Evolutionary conservation across 1,284 basidiomycete genomes (phyloP).

Genomic region (Gastroboletus turbinatus): DNA sequence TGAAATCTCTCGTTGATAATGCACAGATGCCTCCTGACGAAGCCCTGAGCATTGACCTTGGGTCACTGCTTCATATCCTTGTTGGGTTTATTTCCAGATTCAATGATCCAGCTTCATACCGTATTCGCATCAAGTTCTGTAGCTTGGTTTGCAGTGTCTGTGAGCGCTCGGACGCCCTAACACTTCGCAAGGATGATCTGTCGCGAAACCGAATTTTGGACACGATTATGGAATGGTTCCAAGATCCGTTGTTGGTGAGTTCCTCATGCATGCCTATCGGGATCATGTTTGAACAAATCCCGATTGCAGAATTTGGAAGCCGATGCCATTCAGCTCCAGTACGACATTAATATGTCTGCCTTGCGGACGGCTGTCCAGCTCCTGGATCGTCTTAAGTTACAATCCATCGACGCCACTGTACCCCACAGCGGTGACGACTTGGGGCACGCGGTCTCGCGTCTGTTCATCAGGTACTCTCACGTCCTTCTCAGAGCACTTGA

Average conservation of each 20-base stretch:
- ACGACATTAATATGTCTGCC: constrained; percentile 72
- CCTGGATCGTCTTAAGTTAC: constrained; percentile 75
- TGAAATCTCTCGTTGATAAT: constrained; percentile 78
- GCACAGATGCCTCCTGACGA: constrained; percentile 59
- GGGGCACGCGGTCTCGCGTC: constrained; percentile 67
- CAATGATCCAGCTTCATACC: constrained; percentile 51
- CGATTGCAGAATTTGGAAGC: constrained; percentile 28
- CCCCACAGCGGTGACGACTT: constrained; percentile 61
- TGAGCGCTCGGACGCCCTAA: constrained; percentile 58
- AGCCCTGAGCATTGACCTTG: constrained; percentile 69
- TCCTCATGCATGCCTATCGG: not conserved
- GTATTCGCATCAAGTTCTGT: constrained; percentile 79
- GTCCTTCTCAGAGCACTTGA: constrained; percentile 65
- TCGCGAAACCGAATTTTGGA: constrained; percentile 75
- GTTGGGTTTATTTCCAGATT: constrained; percentile 69
- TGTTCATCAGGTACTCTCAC: constrained; percentile 77
- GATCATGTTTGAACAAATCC: constrained; percentile 11
- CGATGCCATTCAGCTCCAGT: constrained; percentile 40
- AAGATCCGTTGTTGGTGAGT: constrained; percentile 48
- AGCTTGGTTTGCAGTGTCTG: constrained; percentile 69
- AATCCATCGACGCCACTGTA: constrained; percentile 51
- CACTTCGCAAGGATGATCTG: constrained; percentile 63
- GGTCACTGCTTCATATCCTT: constrained; percentile 61
- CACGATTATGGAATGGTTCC: constrained; percentile 76
- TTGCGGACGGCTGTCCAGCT: constrained; percentile 72